Evolutionary conservation across 768 basidiomycete species (phyloP).

Genomic region (Amanita muscaria): DNA sequence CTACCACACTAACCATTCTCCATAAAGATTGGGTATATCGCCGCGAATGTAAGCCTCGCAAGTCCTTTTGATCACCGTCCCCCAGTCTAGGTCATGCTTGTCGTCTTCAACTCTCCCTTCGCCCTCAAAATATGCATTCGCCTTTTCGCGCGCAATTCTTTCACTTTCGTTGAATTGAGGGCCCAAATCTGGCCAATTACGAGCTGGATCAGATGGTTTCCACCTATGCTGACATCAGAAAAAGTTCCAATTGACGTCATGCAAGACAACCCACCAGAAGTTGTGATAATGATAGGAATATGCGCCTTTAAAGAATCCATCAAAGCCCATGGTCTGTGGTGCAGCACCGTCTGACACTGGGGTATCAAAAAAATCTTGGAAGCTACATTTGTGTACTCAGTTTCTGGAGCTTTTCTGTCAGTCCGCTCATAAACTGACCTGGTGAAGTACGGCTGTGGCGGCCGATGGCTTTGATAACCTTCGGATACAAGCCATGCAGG

Average conservation of each 20-base stretch:
- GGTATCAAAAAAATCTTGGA: conserved; percentile 83
- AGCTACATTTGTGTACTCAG: conserved; percentile 29
- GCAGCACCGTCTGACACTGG: conserved; percentile 66
- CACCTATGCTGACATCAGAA: conserved; percentile 49
- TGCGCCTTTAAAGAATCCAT: conserved; percentile 93
- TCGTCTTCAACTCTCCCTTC: conserved; percentile 50
- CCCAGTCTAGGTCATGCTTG: conserved; percentile 82
- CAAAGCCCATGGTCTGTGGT: conserved; percentile 82
- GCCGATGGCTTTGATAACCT: conserved; percentile 82
- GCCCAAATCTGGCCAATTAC: conserved; percentile 96
- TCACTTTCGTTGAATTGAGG: conserved; percentile 71
- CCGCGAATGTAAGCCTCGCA: conserved; percentile 90
- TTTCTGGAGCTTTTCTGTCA: neutral
- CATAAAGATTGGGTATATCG: conserved; percentile 93
- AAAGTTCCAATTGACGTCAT: neutral
- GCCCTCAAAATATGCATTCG: conserved; percentile 12
- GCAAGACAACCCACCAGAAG: conserved; percentile 52
- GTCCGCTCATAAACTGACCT: conserved; percentile 38
- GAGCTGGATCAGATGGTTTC: conserved; percentile 85
- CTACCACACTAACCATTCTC: conserved; percentile 63
- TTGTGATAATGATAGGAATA: conserved; percentile 97
- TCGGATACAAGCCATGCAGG: conserved; percentile 96
- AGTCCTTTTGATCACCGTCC: conserved; percentile 88
- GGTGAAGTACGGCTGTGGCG: conserved; percentile 90
- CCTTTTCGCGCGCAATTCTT: conserved; percentile 41